Evolutionary conservation across 1,139 yeast species (phyloP).

Genomic region (Kazachstania sp.): DNA sequence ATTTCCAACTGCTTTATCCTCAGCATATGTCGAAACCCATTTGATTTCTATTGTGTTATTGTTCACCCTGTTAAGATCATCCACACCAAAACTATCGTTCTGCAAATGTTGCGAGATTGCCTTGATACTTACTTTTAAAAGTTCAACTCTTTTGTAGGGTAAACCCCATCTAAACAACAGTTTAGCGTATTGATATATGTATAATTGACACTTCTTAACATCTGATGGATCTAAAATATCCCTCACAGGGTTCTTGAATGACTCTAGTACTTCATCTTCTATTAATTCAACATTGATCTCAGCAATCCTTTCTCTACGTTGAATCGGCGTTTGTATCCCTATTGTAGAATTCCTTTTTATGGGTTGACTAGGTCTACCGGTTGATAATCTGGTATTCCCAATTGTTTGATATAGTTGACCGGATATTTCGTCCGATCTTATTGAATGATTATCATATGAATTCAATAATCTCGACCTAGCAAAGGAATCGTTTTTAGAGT

Average conservation of each 20-base stretch:
- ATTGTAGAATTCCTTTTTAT: slow-evolving; percentile 1
- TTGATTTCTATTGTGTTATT: slow-evolving; percentile 4
- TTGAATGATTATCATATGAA: slow-evolving; percentile 4
- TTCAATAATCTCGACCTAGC: slow-evolving; percentile 10
- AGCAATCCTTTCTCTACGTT: slow-evolving; percentile 28
- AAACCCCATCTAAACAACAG: slow-evolving; percentile 77
- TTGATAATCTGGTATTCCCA: neutral
- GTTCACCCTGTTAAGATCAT: neutral
- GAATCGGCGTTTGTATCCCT: slow-evolving; percentile 3
- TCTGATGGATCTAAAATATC: slow-evolving; percentile 44
- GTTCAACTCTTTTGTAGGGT: slow-evolving; percentile 65
- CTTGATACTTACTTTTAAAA: slow-evolving; percentile 58
- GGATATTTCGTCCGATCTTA: slow-evolving; percentile 4
- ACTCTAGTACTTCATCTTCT: slow-evolving; percentile 49
- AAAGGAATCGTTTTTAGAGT: neutral
- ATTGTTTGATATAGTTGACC: neutral
- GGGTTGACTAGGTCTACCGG: neutral
- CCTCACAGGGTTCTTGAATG: slow-evolving; percentile 40
- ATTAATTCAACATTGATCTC: slow-evolving; percentile 45
- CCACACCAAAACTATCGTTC: slow-evolving; percentile 7
- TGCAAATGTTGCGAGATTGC: slow-evolving; percentile 4
- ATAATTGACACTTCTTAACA: slow-evolving; percentile 39
- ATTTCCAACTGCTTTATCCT: slow-evolving; percentile 21
- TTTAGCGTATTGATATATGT: slow-evolving; percentile 72
- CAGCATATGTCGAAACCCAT: slow-evolving; percentile 18